Conservation (phyloP, 371 early-diverging fungal genomes). For the Dinochytrium kinnereticum region DNA sequence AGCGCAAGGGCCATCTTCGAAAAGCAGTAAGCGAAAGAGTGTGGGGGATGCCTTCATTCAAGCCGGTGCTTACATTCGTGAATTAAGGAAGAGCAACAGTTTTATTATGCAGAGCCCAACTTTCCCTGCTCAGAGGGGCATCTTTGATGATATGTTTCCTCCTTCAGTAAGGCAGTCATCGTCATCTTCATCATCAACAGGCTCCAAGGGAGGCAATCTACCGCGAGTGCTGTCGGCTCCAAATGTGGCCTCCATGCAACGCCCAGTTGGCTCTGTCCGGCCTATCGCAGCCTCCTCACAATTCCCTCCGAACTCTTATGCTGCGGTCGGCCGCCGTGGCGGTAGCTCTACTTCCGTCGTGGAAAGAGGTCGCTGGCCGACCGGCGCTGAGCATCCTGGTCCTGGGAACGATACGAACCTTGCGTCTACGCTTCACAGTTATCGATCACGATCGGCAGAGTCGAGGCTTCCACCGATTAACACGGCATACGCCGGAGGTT, state of each 20-base stretch:
- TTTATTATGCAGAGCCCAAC: background rate
- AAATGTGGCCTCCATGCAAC: background rate
- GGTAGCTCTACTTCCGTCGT: background rate
- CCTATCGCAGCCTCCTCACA: too few species aligned
- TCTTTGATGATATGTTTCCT: too few species aligned
- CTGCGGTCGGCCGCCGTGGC: background rate
- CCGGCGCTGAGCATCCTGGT: background rate
- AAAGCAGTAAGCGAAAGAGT: background rate
- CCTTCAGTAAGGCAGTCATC: background rate
- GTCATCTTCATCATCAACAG: background rate
- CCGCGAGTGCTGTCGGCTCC: slow-evolving; percentile 9
- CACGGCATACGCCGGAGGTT: background rate
- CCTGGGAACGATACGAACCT: background rate
- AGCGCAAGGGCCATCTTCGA: background rate
- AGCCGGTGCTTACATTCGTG: slow-evolving; percentile 11
- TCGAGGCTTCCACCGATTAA: background rate
- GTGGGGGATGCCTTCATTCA: slow-evolving; percentile 15
- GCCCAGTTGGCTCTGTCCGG: background rate
- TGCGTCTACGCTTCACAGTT: background rate
- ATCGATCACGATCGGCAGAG: background rate
- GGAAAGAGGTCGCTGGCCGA: background rate
- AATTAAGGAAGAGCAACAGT: slow-evolving; percentile 7
- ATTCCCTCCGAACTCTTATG: too few species aligned
- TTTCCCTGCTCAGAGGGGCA: background rate
- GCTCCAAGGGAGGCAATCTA: background rate